A percentile compares a stretch with the other conserved stretches of the same genome.
These are phyloP conservation scores for Megacollybia marginata DNA, from an alignment of 768 basidiomycete species.

Conservation along the genomic window DNA sequence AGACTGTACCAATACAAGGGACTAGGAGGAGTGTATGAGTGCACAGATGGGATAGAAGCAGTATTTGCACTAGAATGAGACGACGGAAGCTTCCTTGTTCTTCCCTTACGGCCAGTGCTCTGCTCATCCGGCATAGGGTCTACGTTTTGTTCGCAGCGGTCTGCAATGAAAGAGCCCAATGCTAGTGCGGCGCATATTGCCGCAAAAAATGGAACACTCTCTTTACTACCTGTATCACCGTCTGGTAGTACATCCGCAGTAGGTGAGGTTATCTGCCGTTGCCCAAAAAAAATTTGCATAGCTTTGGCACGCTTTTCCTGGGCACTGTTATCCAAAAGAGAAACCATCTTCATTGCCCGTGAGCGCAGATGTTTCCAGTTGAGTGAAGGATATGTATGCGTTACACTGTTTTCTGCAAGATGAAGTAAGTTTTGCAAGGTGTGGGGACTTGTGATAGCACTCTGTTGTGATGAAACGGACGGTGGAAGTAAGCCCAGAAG, in stretches of 20 bases:
- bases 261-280: background rate
- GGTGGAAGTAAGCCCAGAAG: slow-evolving; percentile 29
- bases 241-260: slow-evolving; percentile 5
- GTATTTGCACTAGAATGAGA: no score
- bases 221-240: slow-evolving; percentile 1
- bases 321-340: background rate
- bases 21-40: slow-evolving; percentile 15
- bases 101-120: slow-evolving; percentile 4
- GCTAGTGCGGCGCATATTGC: slow-evolving; percentile 52
- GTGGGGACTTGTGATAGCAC: background rate
- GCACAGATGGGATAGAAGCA: slow-evolving; percentile 2
- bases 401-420: slow-evolving; percentile 6
- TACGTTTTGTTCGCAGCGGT: no score
- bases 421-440: slow-evolving; percentile 4
- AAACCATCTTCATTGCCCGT: slow-evolving; percentile 5
- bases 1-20: slow-evolving; percentile 37
- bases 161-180: slow-evolving; percentile 32
- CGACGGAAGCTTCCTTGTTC: background rate
- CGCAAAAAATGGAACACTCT: slow-evolving; percentile 44
- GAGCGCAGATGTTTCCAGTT: slow-evolving; percentile 10
- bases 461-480: background rate
- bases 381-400: slow-evolving; percentile 7
- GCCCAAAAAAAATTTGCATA: slow-evolving; percentile 8
- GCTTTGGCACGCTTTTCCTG: slow-evolving; percentile 5
- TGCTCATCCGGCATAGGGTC: background rate